These are phyloP conservation scores for California macrophylla DNA, from an alignment of 441 rosid genomes.

Conservation along the genomic window DNA sequence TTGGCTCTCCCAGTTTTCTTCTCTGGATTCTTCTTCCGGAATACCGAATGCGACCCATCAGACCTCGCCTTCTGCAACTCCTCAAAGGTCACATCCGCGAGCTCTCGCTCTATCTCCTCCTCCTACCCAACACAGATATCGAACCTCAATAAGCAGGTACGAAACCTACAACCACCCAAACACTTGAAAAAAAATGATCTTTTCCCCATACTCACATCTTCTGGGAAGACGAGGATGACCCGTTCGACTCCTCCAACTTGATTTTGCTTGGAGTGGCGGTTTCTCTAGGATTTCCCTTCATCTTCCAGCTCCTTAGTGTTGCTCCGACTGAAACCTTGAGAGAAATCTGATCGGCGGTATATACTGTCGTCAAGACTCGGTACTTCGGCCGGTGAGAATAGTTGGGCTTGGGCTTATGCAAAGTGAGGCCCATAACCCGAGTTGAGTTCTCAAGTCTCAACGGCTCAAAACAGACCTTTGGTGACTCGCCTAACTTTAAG, in stretches of 20 bases:
- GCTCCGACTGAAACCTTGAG: too few species aligned
- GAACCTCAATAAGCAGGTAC: neutral
- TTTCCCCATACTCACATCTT: slow-evolving; percentile 1
- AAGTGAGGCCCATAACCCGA: too few species aligned
- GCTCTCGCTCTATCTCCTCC: slow-evolving; percentile 20
- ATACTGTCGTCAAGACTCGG: too few species aligned
- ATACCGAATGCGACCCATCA: slow-evolving; percentile 22
- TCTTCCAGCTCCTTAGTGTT: neutral
- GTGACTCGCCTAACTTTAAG: too few species aligned
- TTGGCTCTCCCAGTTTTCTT: slow-evolving; percentile 31
- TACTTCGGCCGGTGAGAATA: too few species aligned
- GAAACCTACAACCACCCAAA: neutral
- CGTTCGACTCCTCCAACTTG: slow-evolving; percentile 14
- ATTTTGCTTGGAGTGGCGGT: slow-evolving; percentile 18
- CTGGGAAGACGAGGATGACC: slow-evolving; percentile 12
- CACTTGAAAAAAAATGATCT: neutral
- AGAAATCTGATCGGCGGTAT: too few species aligned
- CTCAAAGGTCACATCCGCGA: slow-evolving; percentile 24
- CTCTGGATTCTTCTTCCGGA: slow-evolving; percentile 6
- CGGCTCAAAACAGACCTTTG: too few species aligned
- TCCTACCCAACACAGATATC: slow-evolving; percentile 9
- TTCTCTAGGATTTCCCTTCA: slow-evolving; percentile 18
- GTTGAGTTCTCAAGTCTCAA: too few species aligned
- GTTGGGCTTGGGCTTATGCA: too few species aligned
- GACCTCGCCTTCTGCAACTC: slow-evolving; percentile 23